Evolutionary conservation across 768 basidiomycete species (phyloP).

Genomic region (Xanthoconium stramineum): DNA sequence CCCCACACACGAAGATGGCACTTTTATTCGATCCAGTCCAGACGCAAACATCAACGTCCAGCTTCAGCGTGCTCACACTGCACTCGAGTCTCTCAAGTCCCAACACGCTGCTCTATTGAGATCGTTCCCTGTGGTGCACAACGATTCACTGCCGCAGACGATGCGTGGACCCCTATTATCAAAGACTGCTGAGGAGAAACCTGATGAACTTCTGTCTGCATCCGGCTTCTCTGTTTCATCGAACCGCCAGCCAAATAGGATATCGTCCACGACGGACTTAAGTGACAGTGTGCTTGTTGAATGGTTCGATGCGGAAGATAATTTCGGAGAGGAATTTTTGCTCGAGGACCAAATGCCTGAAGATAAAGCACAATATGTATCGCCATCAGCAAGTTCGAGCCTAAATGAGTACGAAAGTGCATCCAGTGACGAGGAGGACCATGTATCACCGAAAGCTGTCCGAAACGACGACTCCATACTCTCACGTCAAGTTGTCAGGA

Average conservation of each 20-base stretch:
- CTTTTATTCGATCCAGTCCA: slow-evolving; percentile 12
- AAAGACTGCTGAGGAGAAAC: slow-evolving; percentile 48
- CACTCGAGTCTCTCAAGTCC: slow-evolving; percentile 52
- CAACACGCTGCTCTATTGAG: slow-evolving; percentile 55
- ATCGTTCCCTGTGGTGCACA: slow-evolving; percentile 36
- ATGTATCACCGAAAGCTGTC: not conserved
- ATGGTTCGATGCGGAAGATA: slow-evolving; percentile 76
- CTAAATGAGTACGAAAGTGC: slow-evolving; percentile 35
- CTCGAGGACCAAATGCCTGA: slow-evolving; percentile 45
- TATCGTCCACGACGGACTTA: slow-evolving; percentile 46
- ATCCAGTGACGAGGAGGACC: slow-evolving; percentile 51
- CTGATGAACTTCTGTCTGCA: slow-evolving; percentile 26
- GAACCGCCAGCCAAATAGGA: slow-evolving; percentile 37
- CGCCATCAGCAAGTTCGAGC: slow-evolving; percentile 42
- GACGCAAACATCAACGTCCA: slow-evolving; percentile 20
- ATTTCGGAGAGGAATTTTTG: slow-evolving; percentile 53
- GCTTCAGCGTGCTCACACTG: slow-evolving; percentile 44
- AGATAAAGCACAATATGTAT: slow-evolving; percentile 36
- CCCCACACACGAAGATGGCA: slow-evolving; percentile 28
- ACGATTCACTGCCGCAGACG: slow-evolving; percentile 26
- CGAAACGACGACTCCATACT: slow-evolving; percentile 6
- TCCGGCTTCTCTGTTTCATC: slow-evolving; percentile 27
- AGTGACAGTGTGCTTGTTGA: slow-evolving; percentile 51
- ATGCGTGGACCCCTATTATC: slow-evolving; percentile 37
- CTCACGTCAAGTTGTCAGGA: slow-evolving; percentile 38